Evolutionary conservation across 257 asterid genomes (phyloP).

Genomic region (Mentha longifolia): DNA sequence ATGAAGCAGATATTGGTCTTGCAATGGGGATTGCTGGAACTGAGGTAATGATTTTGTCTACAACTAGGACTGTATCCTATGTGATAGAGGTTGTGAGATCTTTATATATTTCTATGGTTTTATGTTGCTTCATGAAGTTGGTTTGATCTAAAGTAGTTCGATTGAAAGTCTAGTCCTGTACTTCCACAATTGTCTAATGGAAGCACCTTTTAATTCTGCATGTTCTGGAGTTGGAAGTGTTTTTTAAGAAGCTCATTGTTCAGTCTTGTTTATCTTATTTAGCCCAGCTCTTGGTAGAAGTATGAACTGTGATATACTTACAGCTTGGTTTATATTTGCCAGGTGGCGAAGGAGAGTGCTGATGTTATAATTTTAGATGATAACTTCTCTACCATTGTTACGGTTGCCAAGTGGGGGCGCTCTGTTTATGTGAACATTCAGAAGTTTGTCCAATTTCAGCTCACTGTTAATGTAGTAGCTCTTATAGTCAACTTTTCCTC

Average conservation of each 20-base stretch:
- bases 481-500: conserved; percentile 92
- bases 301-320: background rate
- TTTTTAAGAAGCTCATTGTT: background rate
- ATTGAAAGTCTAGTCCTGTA: background rate
- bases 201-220: background rate
- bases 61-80: background rate
- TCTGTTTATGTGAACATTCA: conserved; percentile 93
- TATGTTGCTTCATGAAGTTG: conserved; percentile 2
- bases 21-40: conserved; percentile 98
- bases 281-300: background rate
- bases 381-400: conserved; percentile 92
- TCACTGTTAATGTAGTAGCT: conserved; percentile 94
- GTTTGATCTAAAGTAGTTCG: background rate
- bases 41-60: conserved; percentile 56
- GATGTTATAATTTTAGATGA: conserved; percentile 94
- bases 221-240: conserved; percentile 4
- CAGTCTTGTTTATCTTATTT: background rate
- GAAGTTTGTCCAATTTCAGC: conserved; percentile 94
- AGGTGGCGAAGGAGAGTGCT: conserved; percentile 99
- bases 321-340: conserved; percentile 31
- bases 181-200: background rate
- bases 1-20: conserved; percentile 96
- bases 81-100: background rate
- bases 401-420: conserved; percentile 98
- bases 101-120: background rate